Percentiles rank a stretch among this genome's conserved stretches.
These are phyloP conservation scores for Sphagnurus paluster DNA, from an alignment of 1,284 basidiomycete species.

Conservation along the genomic window DNA sequence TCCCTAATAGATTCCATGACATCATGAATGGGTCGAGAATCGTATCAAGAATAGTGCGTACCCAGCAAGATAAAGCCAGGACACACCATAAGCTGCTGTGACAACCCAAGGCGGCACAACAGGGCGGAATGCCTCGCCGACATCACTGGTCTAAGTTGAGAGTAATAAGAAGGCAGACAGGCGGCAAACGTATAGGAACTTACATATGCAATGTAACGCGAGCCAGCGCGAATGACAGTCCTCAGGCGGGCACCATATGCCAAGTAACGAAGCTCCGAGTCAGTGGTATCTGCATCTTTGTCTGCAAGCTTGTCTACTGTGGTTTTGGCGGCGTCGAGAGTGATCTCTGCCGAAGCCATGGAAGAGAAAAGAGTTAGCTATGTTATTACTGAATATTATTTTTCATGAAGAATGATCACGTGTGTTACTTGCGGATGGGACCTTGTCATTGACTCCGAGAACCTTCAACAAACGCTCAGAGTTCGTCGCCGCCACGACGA, in stretches of 20 bases:
- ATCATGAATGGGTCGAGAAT: too few relatives aligned
- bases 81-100: constrained; percentile 83
- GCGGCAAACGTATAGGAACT: constrained; percentile 24
- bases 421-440: constrained; percentile 2
- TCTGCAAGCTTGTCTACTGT: constrained; percentile 61
- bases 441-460: constrained; percentile 16
- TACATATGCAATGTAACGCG: constrained; percentile 83
- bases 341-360: constrained; percentile 32
- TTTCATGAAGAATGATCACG: constrained; percentile 10
- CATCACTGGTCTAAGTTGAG: constrained; percentile 70
- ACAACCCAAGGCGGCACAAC: constrained; percentile 80
- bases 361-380: not conserved
- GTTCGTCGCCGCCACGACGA: constrained; percentile 17
- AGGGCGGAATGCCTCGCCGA: constrained; percentile 92
- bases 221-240: constrained; percentile 74
- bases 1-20: constrained; percentile 54
- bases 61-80: constrained; percentile 79
- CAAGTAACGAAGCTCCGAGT: constrained; percentile 65
- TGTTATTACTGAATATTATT: constrained; percentile 11
- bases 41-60: constrained; percentile 31
- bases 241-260: constrained; percentile 81
- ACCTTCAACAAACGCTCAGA: constrained; percentile 16
- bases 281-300: constrained; percentile 59
- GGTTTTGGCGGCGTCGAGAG: constrained; percentile 42
- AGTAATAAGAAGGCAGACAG: not conserved